A percentile compares a stretch with the other conserved stretches of the same genome.
Evolutionary conservation across 2,329 filamentous ascomycete genomes (phyloP).

Genomic region (Microthyrium microscopicum): DNA sequence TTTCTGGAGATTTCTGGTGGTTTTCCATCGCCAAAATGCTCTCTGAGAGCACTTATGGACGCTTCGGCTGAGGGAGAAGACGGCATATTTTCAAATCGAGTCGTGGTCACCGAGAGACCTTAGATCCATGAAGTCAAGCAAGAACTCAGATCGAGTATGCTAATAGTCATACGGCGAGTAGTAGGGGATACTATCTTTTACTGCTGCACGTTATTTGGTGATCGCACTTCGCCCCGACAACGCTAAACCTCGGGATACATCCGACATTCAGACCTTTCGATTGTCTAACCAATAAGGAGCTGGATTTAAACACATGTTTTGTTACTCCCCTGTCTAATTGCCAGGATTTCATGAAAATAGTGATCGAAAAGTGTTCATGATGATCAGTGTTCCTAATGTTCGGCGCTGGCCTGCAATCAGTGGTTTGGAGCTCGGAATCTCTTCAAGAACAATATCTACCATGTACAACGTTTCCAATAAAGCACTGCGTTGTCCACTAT

Average conservation of each 20-base stretch:
- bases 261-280: too few species aligned
- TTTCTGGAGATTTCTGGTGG: not conserved
- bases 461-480: too few species aligned
- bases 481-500: too few species aligned
- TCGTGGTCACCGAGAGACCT: not conserved
- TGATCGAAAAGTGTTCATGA: too few species aligned
- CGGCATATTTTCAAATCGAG: not conserved
- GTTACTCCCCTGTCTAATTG: too few species aligned
- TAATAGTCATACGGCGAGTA: not conserved
- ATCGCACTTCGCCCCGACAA: not conserved
- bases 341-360: too few species aligned
- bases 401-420: too few species aligned
- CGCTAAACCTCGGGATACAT: slow-evolving; percentile 1
- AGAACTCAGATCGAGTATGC: not conserved
- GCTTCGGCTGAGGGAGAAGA: not conserved
- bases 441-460: too few species aligned
- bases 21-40: not conserved
- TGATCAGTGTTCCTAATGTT: too few species aligned
- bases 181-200: slow-evolving; percentile 3
- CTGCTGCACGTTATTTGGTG: slow-evolving; percentile 9
- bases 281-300: too few species aligned
- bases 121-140: not conserved
- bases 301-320: too few species aligned
- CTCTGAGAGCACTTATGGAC: not conserved
- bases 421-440: too few species aligned